Conservation (phyloP, 2,329 filamentous ascomycete species). For the Phyllosticta citribraziliensis region DNA sequence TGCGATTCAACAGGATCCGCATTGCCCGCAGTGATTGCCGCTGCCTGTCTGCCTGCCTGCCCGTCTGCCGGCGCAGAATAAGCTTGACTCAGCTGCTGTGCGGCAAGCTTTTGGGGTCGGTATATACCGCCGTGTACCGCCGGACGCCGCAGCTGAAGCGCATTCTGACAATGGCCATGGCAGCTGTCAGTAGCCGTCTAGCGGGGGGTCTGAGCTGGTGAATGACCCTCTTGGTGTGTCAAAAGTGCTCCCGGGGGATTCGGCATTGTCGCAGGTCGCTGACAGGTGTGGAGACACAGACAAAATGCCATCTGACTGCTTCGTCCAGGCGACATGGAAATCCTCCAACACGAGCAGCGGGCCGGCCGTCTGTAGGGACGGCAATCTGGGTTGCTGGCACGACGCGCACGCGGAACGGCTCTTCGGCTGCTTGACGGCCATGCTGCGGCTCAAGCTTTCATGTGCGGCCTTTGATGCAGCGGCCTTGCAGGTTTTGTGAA, state of each 20-base stretch:
- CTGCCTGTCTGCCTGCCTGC: not conserved
- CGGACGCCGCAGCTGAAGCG: not conserved
- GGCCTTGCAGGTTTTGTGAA: not conserved
- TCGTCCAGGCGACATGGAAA: not conserved
- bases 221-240: not conserved
- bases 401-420: not conserved
- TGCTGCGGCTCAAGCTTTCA: not conserved
- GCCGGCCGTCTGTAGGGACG: not conserved
- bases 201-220: too few species aligned
- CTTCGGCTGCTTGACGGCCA: not conserved
- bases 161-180: not conserved
- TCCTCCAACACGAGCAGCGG: not conserved
- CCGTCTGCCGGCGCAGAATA: not conserved
- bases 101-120: too few species aligned
- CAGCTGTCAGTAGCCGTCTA: not conserved
- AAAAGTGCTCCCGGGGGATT: not conserved
- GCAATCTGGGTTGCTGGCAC: not conserved
- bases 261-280: not conserved
- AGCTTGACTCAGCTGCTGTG: not conserved
- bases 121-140: too few species aligned
- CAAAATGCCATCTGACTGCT: not conserved
- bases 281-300: not conserved
- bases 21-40: not conserved
- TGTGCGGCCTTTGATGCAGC: not conserved
- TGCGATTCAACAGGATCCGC: too few species aligned